Evolutionary conservation across 106 monocot species (phyloP).

Genomic region (Amphibolis antarctica): DNA sequence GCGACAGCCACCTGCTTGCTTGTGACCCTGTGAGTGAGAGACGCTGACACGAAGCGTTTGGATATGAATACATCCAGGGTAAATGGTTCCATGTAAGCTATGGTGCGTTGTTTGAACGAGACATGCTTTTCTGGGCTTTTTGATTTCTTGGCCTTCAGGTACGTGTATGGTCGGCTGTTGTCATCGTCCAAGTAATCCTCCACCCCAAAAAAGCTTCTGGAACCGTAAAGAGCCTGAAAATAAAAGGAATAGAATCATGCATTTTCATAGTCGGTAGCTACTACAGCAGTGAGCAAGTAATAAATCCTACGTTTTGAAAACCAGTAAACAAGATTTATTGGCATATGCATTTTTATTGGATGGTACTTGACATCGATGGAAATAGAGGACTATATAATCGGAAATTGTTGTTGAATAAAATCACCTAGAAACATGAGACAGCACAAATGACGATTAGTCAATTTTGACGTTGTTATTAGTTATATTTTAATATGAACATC

Average conservation of each 20-base stretch:
- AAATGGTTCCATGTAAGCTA: slow-evolving; percentile 94
- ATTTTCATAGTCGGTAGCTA: no score
- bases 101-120: slow-evolving; percentile 81
- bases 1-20: slow-evolving; percentile 94
- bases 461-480: no score
- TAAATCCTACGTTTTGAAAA: no score
- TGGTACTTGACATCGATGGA: no score
- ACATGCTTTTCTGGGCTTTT: slow-evolving; percentile 79
- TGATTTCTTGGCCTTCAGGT: slow-evolving; percentile 71
- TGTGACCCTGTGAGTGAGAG: slow-evolving; percentile 73
- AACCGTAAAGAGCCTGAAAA: slow-evolving; percentile 29
- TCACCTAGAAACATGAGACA: no score
- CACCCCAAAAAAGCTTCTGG: slow-evolving; percentile 90
- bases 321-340: no score
- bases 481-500: no score
- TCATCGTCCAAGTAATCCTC: slow-evolving; percentile 89
- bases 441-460: no score
- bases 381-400: no score
- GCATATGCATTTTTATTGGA: no score
- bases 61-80: slow-evolving; percentile 85
- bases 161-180: slow-evolving; percentile 85
- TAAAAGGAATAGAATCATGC: not conserved
- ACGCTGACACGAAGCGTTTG: slow-evolving; percentile 87
- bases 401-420: no score
- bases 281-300: no score